These are phyloP conservation scores for Neurospora sp. DNA, from an alignment of 495 filamentous ascomycete species.

Conservation along the genomic window DNA sequence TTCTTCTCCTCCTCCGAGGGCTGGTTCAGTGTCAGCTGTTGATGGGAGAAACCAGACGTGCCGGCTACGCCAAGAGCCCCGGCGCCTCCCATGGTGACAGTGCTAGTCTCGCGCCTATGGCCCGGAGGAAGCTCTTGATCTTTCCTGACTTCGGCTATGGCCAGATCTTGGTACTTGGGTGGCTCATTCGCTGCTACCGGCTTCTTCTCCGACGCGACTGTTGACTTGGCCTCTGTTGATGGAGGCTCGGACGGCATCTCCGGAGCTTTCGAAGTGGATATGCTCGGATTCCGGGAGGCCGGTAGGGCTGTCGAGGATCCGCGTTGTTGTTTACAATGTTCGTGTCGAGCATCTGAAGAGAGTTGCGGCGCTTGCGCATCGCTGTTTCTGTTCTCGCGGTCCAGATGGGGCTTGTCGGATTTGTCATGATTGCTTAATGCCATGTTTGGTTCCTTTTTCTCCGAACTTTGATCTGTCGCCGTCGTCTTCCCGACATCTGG, in stretches of 20 bases:
- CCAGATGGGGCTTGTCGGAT: slow-evolving; percentile 2
- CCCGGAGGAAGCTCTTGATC: slow-evolving; percentile 5
- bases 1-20: slow-evolving; percentile 34
- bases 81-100: slow-evolving; percentile 1
- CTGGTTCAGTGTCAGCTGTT: slow-evolving; percentile 55
- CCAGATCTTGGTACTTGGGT: slow-evolving; percentile 12
- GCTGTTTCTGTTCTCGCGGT: background rate
- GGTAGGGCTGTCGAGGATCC: background rate
- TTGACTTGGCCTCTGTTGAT: background rate
- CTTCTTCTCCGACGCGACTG: background rate
- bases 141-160: slow-evolving; percentile 10
- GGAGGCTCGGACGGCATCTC: background rate
- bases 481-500: background rate
- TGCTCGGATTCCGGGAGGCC: background rate
- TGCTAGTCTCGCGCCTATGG: slow-evolving; percentile 23
- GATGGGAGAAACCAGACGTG: slow-evolving; percentile 86
- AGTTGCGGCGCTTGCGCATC: slow-evolving; percentile 1
- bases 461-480: background rate
- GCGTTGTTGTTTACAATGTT: slow-evolving; percentile 1
- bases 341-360: slow-evolving; percentile 4
- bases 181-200: slow-evolving; percentile 8
- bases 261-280: background rate
- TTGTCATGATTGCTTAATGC: background rate
- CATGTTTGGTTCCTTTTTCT: background rate
- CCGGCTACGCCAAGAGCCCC: slow-evolving; percentile 9